These are phyloP conservation scores for Tephrocybe sp. DNA, from an alignment of 768 basidiomycete genomes.

Conservation along the genomic window DNA sequence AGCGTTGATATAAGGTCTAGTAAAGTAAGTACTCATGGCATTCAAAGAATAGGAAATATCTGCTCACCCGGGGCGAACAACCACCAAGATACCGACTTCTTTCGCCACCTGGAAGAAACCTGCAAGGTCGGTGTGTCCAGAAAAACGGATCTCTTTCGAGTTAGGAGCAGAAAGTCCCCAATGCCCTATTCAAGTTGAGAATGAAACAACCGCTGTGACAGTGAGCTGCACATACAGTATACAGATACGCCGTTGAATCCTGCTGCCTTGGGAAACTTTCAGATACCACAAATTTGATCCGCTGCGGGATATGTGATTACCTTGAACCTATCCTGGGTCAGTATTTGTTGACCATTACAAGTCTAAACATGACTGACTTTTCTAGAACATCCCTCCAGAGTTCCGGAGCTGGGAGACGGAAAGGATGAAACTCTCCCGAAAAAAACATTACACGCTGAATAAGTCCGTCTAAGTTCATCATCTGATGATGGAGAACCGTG, in stretches of 20 bases:
- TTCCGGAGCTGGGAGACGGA: slow-evolving; percentile 61
- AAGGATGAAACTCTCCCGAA: slow-evolving; percentile 72
- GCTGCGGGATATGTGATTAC: not conserved
- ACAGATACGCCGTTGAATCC: slow-evolving; percentile 66
- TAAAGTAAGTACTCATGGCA: not conserved
- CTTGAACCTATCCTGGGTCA: slow-evolving; percentile 16
- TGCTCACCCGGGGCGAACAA: slow-evolving; percentile 63
- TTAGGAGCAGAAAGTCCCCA: slow-evolving; percentile 67
- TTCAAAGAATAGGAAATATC: not conserved
- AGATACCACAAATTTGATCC: not conserved
- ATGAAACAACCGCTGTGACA: slow-evolving; percentile 15
- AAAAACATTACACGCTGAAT: slow-evolving; percentile 46
- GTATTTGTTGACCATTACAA: not conserved
- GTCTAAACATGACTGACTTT: slow-evolving; percentile 28
- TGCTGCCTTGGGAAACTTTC: slow-evolving; percentile 41
- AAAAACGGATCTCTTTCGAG: slow-evolving; percentile 53
- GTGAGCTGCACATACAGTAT: slow-evolving; percentile 42
- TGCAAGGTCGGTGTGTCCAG: slow-evolving; percentile 54
- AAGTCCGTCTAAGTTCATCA: not conserved
- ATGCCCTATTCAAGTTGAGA: slow-evolving; percentile 38
- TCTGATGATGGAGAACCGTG: no score
- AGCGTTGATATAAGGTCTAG: slow-evolving; percentile 53
- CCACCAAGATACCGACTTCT: slow-evolving; percentile 57
- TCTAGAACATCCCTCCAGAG: slow-evolving; percentile 69
- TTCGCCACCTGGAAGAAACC: slow-evolving; percentile 61